Evolutionary conservation across 306 rosid species (phyloP).

Genomic region (Sicyos edulis): DNA sequence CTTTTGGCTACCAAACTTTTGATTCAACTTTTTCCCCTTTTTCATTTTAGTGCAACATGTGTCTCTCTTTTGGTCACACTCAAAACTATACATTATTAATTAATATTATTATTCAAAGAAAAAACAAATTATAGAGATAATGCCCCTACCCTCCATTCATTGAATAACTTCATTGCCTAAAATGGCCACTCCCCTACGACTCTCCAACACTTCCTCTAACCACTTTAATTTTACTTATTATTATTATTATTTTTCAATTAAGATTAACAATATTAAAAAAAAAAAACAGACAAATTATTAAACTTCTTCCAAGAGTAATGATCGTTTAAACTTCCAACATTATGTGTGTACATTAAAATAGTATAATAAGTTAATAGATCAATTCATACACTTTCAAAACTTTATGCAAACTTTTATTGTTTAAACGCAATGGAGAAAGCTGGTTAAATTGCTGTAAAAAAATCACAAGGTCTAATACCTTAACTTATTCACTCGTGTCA

Average conservation of each 20-base stretch:
- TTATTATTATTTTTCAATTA: neutral
- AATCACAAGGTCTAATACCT: too few relatives aligned
- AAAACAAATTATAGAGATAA: too few relatives aligned
- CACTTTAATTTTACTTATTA: neutral
- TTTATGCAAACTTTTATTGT: too few relatives aligned
- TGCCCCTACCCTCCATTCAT: too few relatives aligned
- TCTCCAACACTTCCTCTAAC: neutral
- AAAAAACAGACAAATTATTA: neutral
- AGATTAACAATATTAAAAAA: neutral
- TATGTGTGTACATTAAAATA: too few relatives aligned
- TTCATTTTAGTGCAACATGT: neutral
- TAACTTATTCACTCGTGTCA: too few relatives aligned
- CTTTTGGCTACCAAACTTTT: constrained; percentile 1
- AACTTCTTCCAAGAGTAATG: too few relatives aligned
- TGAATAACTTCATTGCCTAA: neutral
- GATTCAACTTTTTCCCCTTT: neutral
- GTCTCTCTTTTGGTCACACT: neutral
- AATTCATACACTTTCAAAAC: too few relatives aligned
- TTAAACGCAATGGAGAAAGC: neutral
- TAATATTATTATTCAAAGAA: too few relatives aligned
- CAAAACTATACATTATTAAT: too few relatives aligned
- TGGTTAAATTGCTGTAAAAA: neutral
- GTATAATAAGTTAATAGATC: neutral
- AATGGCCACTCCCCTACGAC: neutral
- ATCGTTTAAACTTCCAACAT: too few relatives aligned